Evolutionary conservation across 108 stramenopile species (phyloP).

Genomic region (Bacterosira constricta): DNA sequence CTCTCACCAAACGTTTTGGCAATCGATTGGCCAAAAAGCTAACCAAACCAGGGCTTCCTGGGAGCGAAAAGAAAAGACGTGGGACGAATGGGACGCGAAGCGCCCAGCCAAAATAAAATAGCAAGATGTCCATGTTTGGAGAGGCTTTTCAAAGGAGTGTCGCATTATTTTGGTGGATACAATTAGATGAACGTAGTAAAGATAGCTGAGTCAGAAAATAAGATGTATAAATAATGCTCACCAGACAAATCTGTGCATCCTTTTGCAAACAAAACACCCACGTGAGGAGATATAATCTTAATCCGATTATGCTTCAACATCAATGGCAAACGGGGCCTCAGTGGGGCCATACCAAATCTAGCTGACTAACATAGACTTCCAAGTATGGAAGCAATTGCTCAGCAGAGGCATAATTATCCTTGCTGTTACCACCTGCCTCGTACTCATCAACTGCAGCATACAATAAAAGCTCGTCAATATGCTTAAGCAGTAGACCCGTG

Average conservation of each 20-base stretch:
- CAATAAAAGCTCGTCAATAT: slow-evolving; percentile 72
- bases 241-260: slow-evolving; percentile 62
- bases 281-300: slow-evolving; percentile 61
- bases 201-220: too few relatives aligned
- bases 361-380: slow-evolving; percentile 56
- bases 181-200: too few relatives aligned
- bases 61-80: slow-evolving; percentile 59
- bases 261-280: slow-evolving; percentile 59
- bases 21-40: slow-evolving; percentile 67
- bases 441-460: slow-evolving; percentile 64
- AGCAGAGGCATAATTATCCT: slow-evolving; percentile 59
- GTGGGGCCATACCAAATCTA: slow-evolving; percentile 71
- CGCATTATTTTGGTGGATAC: too few relatives aligned
- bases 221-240: slow-evolving; percentile 9
- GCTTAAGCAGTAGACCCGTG: slow-evolving; percentile 65
- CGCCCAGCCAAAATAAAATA: slow-evolving; percentile 81
- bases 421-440: slow-evolving; percentile 25
- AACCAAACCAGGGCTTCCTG: slow-evolving; percentile 55
- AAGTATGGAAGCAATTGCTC: slow-evolving; percentile 72
- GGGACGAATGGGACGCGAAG: slow-evolving; percentile 63
- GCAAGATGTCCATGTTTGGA: slow-evolving; percentile 74
- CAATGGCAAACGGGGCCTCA: slow-evolving; percentile 70
- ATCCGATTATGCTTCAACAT: slow-evolving; percentile 70
- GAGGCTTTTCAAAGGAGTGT: too few relatives aligned
- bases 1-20: slow-evolving; percentile 67